A percentile compares a stretch with the other conserved stretches of the same genome.
phyloP scores from a whole-genome alignment of 1,284 basidiomycete genomes.

The Cryptococcus neoformans region DNA sequence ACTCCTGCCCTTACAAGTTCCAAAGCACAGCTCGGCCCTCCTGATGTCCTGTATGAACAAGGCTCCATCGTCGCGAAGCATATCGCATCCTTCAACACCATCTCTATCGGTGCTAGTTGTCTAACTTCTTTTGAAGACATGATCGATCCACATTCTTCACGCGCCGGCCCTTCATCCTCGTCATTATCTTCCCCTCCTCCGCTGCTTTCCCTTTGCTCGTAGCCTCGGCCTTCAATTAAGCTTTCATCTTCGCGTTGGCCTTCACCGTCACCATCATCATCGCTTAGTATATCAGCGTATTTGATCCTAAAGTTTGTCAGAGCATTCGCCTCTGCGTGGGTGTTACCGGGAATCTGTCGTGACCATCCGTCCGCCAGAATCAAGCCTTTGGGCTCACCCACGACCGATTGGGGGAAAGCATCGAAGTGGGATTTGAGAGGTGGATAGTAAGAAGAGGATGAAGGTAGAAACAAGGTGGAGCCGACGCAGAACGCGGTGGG shows the following conservation, averaged over 20 bases:
- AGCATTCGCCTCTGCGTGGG: slow-evolving; percentile 96
- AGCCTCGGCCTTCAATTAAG: too few species aligned
- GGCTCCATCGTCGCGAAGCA: slow-evolving; percentile 97
- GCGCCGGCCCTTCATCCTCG: too few species aligned
- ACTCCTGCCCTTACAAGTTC: slow-evolving; percentile 73
- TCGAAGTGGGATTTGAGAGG: slow-evolving; percentile 35
- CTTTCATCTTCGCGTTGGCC: too few species aligned
- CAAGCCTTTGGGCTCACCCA: slow-evolving; percentile 19
- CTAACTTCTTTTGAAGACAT: slow-evolving; percentile 37
- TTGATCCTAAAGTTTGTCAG: slow-evolving; percentile 63
- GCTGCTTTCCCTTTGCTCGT: too few species aligned
- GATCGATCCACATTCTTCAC: too few species aligned
- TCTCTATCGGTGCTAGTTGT: slow-evolving; percentile 45
- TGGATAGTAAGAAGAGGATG: slow-evolving; percentile 43
- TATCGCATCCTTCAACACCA: slow-evolving; percentile 53
- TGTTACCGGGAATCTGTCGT: slow-evolving; percentile 89
- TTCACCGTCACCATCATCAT: too few species aligned
- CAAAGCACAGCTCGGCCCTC: slow-evolving; percentile 80
- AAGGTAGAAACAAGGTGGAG: slow-evolving; percentile 66
- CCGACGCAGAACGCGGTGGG: slow-evolving; percentile 94
- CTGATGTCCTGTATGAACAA: slow-evolving; percentile 85
- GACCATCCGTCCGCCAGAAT: slow-evolving; percentile 82
- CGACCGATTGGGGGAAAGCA: slow-evolving; percentile 11
- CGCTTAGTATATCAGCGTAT: slow-evolving; percentile 42
- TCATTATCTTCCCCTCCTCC: too few species aligned